Base-by-base conservation (phyloP, 2,329 filamentous ascomycete species). In the Fusarium tjaetaba region DNA sequence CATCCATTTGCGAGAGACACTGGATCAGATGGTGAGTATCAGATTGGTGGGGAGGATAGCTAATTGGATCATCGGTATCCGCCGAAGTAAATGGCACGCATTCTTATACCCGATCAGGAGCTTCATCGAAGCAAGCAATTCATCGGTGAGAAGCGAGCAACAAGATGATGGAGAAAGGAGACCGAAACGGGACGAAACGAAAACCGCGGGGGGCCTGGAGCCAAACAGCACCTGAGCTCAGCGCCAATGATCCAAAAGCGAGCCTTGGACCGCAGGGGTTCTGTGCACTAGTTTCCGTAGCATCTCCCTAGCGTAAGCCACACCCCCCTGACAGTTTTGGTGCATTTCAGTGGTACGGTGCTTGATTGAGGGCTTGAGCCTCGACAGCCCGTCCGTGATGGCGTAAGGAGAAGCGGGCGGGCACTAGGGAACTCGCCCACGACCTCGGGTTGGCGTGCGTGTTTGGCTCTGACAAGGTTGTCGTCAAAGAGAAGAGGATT, bases 371-470 rank as follows among this genome's bases (percentile, higher is more conserved):
- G 51, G 51, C 24, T 28, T 39, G 34, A 55, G 51, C 51, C 34
- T 61, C 39, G 61, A 60, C 45, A 65, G 58, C 48, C 61, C 46
- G 68, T 51, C 61, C 46, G 68, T 56, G 71, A 59, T 61, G 69
- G 70, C 57, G 48, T 65, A 64, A 52, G 46, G 49, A 76, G 60
- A 63, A 73, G 63, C 36, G 48, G 57, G 67, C 76, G 76, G 76
- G 72, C 76, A 77, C 76, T 78, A 78, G 70, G 72, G 55, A 77
- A 75, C 62, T 68, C 69, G 60, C 42, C 76, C 74, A 74, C 52
- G 55, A 66, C 71, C 65, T 74, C 64, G 76, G 76, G 76, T 67
- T 73, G 55, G 45, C 26, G 15, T 66, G 62, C n/a, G n/a, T n/a
- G n/a, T 61, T 49, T 42, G 30, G 24, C n/a, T 24, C 11, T 34